Percentiles rank a stretch among this genome's conserved stretches.
These are phyloP conservation scores for Neurospora sp. DNA, from an alignment of 2,329 filamentous ascomycete genomes.

Conservation along the genomic window DNA sequence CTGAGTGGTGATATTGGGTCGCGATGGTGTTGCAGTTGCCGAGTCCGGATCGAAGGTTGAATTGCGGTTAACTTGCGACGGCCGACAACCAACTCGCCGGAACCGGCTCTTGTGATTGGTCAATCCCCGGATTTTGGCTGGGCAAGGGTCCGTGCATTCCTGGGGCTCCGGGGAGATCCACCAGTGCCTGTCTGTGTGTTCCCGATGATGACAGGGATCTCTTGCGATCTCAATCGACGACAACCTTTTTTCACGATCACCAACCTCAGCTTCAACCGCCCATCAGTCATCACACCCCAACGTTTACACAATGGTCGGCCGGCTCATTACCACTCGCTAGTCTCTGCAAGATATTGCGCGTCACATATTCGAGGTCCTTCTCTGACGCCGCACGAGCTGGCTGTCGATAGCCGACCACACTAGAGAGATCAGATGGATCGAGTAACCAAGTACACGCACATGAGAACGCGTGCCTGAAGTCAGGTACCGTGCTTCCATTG, in stretches of 20 bases:
- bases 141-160: not conserved
- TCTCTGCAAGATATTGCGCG: not conserved
- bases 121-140: not conserved
- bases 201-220: conserved; percentile 5
- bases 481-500: not conserved
- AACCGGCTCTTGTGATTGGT: not conserved
- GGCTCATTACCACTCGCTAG: not conserved
- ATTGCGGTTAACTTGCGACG: not conserved
- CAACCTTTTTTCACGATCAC: conserved; percentile 1
- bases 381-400: not conserved
- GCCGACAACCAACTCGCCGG: not conserved
- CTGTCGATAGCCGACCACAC: not conserved
- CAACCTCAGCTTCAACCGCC: conserved; percentile 1
- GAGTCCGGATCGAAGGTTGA: not conserved
- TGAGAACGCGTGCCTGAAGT: not conserved
- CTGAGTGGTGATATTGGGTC: not conserved
- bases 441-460: not conserved
- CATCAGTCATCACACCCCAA: not conserved
- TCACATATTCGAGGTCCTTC: not conserved
- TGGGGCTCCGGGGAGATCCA: not conserved
- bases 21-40: not conserved
- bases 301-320: not conserved
- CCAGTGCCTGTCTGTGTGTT: not conserved
- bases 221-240: conserved; percentile 2
- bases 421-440: not conserved